A percentile compares a stretch with the other conserved stretches of the same genome.
Evolutionary conservation across 352 stramenopile genomes (phyloP).

Genomic region (Phytophthora fragariaefolia): DNA sequence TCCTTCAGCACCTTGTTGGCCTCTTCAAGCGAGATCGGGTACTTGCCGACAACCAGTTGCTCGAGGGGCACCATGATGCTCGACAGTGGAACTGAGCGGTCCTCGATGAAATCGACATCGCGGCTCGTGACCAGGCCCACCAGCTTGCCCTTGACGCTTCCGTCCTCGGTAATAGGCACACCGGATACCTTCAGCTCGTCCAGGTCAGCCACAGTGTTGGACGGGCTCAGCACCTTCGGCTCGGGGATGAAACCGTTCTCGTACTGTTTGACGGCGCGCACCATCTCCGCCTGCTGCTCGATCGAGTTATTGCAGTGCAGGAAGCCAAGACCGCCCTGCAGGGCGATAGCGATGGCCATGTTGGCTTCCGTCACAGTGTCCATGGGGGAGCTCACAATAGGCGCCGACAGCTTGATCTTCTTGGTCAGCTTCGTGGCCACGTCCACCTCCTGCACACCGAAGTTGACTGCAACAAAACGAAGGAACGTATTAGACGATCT

Average conservation of each 20-base stretch:
- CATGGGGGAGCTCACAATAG: conserved; percentile 98
- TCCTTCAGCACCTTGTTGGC: conserved; percentile 97
- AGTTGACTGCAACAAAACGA: conserved; percentile 73
- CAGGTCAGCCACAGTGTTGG: conserved; percentile 94
- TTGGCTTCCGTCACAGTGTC: conserved; percentile 98
- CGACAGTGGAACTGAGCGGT: conserved; percentile 72
- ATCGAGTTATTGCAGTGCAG: conserved; percentile 98
- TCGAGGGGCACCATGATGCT: conserved; percentile 82
- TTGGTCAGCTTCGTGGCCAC: conserved; percentile 88
- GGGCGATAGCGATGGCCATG: conserved; percentile 99
- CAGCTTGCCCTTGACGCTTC: conserved; percentile 94
- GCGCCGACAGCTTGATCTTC: conserved; percentile 94
- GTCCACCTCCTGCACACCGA: conserved; percentile 94
- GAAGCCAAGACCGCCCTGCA: conserved; percentile 98
- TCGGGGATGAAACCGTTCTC: conserved; percentile 99
- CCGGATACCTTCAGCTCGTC: conserved; percentile 95
- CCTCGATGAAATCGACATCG: conserved; percentile 98
- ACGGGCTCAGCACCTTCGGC: conserved; percentile 94
- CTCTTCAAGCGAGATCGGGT: conserved; percentile 94
- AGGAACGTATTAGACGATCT: background rate
- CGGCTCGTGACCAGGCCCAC: conserved; percentile 98
- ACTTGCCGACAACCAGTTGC: conserved; percentile 90
- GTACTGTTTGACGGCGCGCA: conserved; percentile 95
- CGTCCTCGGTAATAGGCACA: conserved; percentile 98
- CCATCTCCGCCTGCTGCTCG: conserved; percentile 93